Evolutionary conservation across 768 basidiomycete genomes (phyloP).

Genomic region (Exidia glandulosa): DNA sequence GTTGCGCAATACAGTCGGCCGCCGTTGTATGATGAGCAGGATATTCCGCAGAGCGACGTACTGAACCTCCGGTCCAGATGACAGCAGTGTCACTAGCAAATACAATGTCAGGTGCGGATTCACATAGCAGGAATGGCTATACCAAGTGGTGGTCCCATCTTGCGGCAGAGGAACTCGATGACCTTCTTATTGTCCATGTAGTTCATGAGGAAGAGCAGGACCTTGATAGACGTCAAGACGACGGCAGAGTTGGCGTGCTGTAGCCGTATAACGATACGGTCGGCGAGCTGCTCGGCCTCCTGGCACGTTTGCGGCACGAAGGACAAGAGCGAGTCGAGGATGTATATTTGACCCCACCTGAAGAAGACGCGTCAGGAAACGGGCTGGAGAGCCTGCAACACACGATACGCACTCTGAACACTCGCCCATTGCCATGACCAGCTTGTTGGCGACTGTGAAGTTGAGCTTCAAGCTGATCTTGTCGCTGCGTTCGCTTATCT

Average conservation of each 20-base stretch:
- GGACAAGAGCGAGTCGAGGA: slow-evolving; percentile 84
- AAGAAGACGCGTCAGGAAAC: slow-evolving; percentile 7
- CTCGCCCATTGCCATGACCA: slow-evolving; percentile 84
- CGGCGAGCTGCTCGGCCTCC: slow-evolving; percentile 92
- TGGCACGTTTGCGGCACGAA: slow-evolving; percentile 82
- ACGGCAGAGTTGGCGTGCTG: slow-evolving; percentile 99
- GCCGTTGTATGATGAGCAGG: slow-evolving; percentile 89
- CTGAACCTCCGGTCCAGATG: slow-evolving; percentile 97
- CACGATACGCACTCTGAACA: slow-evolving; percentile 80
- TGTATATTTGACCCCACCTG: slow-evolving; percentile 99
- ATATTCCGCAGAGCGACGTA: slow-evolving; percentile 97
- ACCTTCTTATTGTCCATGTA: slow-evolving; percentile 88
- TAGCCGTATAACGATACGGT: slow-evolving; percentile 84
- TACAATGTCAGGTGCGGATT: not conserved
- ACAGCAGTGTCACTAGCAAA: slow-evolving; percentile 73
- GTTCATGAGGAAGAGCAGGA: slow-evolving; percentile 93
- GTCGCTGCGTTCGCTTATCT: slow-evolving; percentile 91
- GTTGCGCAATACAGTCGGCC: slow-evolving; percentile 85
- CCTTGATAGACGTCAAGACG: slow-evolving; percentile 97
- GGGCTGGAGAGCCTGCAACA: not conserved
- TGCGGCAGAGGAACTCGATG: slow-evolving; percentile 86
- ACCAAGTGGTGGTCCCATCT: slow-evolving; percentile 98
- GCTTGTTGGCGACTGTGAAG: slow-evolving; percentile 73
- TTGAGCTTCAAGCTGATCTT: slow-evolving; percentile 90
- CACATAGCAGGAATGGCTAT: slow-evolving; percentile 9